These are phyloP conservation scores for Tagetes patula DNA, from an alignment of 129 eudicot species.

Conservation along the genomic window DNA sequence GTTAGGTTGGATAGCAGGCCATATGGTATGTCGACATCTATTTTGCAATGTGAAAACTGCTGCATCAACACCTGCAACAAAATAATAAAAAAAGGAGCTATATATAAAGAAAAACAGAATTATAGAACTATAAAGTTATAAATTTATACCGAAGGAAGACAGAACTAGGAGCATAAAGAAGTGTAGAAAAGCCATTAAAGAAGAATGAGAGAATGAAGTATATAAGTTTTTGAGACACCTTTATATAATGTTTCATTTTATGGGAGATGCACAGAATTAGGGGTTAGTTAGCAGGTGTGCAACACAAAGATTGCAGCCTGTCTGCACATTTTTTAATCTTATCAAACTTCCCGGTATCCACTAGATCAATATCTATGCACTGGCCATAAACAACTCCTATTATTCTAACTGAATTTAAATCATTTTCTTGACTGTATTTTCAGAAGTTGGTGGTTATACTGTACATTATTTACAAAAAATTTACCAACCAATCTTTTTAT, in stretches of 20 bases:
- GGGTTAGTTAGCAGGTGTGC: constrained; percentile 9
- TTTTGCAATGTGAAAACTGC: constrained; percentile 61
- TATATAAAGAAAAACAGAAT: background rate
- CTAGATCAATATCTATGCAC: background rate
- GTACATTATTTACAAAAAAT: background rate
- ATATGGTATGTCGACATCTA: constrained; percentile 48
- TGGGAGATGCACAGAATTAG: background rate
- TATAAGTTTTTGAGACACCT: background rate
- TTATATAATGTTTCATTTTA: constrained; percentile 11
- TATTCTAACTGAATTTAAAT: background rate
- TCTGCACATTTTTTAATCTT: background rate
- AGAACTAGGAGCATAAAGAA: constrained; percentile 13
- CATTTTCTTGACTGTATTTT: background rate
- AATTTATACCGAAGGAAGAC: constrained; percentile 30
- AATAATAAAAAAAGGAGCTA: background rate
- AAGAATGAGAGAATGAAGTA: background rate
- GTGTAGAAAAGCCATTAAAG: constrained; percentile 25
- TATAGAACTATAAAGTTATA: background rate
- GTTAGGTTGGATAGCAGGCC: constrained; percentile 65
- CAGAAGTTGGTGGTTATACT: background rate
- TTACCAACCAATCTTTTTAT: background rate
- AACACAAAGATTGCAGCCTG: constrained; percentile 31
- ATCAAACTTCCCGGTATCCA: background rate
- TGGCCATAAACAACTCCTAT: background rate
- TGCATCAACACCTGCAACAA: constrained; percentile 47